These are phyloP conservation scores for Beta corolliflora DNA, from an alignment of 179 eudicot genomes.

Conservation along the genomic window DNA sequence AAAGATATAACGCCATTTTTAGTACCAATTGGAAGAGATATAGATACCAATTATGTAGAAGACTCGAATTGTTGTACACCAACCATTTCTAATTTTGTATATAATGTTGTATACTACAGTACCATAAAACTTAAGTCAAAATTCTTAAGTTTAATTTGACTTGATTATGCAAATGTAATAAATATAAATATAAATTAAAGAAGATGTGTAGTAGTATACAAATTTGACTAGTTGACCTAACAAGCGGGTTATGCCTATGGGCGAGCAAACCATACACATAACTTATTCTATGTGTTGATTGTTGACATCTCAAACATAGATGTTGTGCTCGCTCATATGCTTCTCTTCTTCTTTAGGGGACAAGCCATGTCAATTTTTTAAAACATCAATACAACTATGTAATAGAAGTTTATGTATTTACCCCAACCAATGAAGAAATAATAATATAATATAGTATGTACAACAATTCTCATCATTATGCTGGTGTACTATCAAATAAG, in stretches of 20 bases:
- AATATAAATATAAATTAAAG: no score
- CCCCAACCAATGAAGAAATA: constrained; percentile 1
- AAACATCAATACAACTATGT: not conserved
- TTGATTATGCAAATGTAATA: no score
- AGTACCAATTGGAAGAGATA: no score
- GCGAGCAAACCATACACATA: not conserved
- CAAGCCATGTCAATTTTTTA: not conserved
- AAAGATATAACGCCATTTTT: no score
- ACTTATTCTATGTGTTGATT: not conserved
- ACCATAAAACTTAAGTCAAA: no score
- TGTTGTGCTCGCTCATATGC: not conserved
- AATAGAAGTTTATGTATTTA: not conserved
- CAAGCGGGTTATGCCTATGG: not conserved
- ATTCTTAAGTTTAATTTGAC: no score
- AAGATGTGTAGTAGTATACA: no score
- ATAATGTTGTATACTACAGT: no score
- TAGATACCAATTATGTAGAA: no score
- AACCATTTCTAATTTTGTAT: no score
- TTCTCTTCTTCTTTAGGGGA: constrained; percentile 7
- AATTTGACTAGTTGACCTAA: no score
- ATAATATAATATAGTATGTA: not conserved
- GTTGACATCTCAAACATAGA: not conserved
- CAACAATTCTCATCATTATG: constrained; percentile 6
- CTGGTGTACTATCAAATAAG: not conserved
- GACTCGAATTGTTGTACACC: no score